A percentile compares a stretch with the other conserved stretches of the same genome.
Evolutionary conservation across 164 flowering plant genomes (phyloP).

Genomic region (Taxillus chinensis): DNA sequence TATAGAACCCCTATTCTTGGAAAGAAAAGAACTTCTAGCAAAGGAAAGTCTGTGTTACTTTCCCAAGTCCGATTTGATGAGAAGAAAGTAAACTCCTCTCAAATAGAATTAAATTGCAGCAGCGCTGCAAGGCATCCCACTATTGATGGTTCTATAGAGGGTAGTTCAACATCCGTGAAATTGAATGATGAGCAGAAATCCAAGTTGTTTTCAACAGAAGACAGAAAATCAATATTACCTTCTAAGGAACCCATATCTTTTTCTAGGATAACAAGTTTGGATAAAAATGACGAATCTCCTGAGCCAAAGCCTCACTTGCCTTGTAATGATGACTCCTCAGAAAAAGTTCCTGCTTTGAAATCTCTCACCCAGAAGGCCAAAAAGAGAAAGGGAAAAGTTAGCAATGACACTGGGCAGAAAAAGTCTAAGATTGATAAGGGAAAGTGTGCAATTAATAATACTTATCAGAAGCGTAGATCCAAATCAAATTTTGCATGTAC

Average conservation of each 20-base stretch:
- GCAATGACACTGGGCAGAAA: slow-evolving; percentile 23
- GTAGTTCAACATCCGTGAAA: slow-evolving; percentile 22
- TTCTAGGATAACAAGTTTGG: slow-evolving; percentile 12
- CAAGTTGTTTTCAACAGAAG: slow-evolving; percentile 17
- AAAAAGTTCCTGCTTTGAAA: slow-evolving; percentile 20
- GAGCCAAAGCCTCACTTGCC: slow-evolving; percentile 25
- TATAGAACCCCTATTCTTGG: slow-evolving; percentile 32
- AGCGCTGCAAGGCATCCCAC: slow-evolving; percentile 20
- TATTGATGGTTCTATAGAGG: slow-evolving; percentile 28
- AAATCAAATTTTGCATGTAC: slow-evolving; percentile 18
- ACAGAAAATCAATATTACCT: slow-evolving; percentile 20
- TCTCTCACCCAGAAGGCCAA: slow-evolving; percentile 19
- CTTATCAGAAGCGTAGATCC: slow-evolving; percentile 21
- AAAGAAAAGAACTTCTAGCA: slow-evolving; percentile 47
- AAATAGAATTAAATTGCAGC: slow-evolving; percentile 22
- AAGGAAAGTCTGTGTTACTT: slow-evolving; percentile 32
- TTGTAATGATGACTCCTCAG: slow-evolving; percentile 17
- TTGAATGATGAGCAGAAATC: slow-evolving; percentile 24
- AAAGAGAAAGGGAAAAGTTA: slow-evolving; percentile 41
- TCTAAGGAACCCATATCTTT: slow-evolving; percentile 23
- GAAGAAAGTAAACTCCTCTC: slow-evolving; percentile 27
- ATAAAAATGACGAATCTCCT: slow-evolving; percentile 22
- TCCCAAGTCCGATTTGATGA: slow-evolving; percentile 16
- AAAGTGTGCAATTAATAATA: slow-evolving; percentile 18
- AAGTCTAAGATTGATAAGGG: slow-evolving; percentile 37